Percentiles rank a stretch among this genome's conserved stretches.
These are phyloP conservation scores for Solanum lignicaule DNA, from an alignment of 257 asterid genomes.

Conservation along the genomic window DNA sequence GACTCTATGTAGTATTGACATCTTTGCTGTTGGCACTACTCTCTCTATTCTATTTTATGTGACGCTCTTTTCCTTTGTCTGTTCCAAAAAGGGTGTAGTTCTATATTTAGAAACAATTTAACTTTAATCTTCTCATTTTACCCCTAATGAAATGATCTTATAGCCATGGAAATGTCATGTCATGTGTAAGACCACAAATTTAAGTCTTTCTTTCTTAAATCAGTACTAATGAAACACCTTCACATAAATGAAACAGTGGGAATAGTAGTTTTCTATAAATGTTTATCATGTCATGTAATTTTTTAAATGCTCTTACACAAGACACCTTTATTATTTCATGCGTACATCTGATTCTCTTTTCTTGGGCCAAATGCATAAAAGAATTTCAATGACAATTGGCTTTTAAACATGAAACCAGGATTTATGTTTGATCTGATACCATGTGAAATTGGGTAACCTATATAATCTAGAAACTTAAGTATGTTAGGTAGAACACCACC, in stretches of 20 bases:
- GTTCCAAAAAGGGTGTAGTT: background rate
- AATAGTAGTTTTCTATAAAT: background rate
- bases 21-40: background rate
- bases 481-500: background rate
- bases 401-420: background rate
- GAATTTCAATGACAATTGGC: background rate
- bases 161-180: background rate
- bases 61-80: background rate
- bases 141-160: background rate
- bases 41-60: background rate
- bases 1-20: background rate
- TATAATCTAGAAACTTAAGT: background rate
- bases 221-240: background rate
- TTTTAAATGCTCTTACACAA: background rate
- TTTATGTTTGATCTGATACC: background rate
- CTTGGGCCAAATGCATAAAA: background rate
- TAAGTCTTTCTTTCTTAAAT: background rate
- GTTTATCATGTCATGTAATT: background rate
- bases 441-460: background rate
- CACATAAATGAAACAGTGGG: background rate
- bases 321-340: background rate
- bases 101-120: background rate
- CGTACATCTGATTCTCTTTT: background rate
- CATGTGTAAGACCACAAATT: background rate
- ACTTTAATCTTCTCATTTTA: background rate